Percentiles rank a stretch among this genome's conserved stretches.
phyloP scores from a whole-genome alignment of 352 stramenopile species.

The Pythium dissotocum region DNA sequence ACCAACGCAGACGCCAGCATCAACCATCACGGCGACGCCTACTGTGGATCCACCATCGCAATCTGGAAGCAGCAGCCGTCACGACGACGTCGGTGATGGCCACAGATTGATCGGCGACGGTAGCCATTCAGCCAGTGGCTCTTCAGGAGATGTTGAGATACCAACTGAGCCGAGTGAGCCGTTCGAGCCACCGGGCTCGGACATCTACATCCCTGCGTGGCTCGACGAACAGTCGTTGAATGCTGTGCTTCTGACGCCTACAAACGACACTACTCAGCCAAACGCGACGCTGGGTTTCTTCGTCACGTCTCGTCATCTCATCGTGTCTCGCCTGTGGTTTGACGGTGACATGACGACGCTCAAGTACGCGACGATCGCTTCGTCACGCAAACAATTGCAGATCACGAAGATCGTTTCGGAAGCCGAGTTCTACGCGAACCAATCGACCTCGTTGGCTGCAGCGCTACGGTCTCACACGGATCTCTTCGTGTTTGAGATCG shows the following conservation, averaged over 20 bases:
- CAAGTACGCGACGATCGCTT: conserved; percentile 10
- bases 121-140: background rate
- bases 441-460: background rate
- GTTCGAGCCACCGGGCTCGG: background rate
- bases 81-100: no score
- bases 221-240: background rate
- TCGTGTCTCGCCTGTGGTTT: conserved; percentile 19
- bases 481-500: conserved; percentile 21
- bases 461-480: background rate
- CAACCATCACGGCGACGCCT: background rate
- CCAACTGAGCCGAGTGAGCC: no score
- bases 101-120: no score
- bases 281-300: conserved; percentile 16
- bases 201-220: conserved; percentile 3
- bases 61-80: background rate
- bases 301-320: conserved; percentile 22
- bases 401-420: conserved; percentile 13
- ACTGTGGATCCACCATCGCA: background rate
- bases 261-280: background rate
- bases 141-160: background rate
- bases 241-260: conserved; percentile 7
- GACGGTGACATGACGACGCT: conserved; percentile 8
- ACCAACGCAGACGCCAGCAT: background rate
- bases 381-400: background rate
- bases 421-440: conserved; percentile 14